Evolutionary conservation across 2,329 filamentous ascomycete species (phyloP), one percentile per base, ranked within the genome.

Genomic region (Laburnicola sp.): DNA sequence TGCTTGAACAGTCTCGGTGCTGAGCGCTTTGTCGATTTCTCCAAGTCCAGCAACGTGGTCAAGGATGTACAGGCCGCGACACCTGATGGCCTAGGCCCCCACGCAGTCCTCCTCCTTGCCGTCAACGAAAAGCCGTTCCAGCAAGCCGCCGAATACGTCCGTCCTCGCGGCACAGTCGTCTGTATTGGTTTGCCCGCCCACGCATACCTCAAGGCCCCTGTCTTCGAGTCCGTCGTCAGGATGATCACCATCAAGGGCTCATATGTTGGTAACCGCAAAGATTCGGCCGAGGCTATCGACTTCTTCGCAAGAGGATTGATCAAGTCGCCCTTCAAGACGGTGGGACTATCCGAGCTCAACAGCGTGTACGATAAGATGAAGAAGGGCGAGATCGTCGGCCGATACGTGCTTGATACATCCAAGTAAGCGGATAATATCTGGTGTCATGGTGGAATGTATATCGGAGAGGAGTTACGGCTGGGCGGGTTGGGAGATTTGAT

Each of bases 181-280:
- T 82, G 80, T 53, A 76, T 80, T 51, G 78, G 77, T 41, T 36
- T 77, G 53, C 73, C 70, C n/a, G 87, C 89, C 32, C 81, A 86
- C 58, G 69, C 92, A 2, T 88, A 81, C 74, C 82, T 97, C 58
- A 83, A 83, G 63, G 91, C 92, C 1, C 89, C 91, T 34, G 91
- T 97, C 48, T 96, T 97, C 72, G 86, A 92, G 69, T 90, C 88
- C 6, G 93, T 97, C 56, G 81, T 93, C 69, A 82, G 86, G 76
- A 96, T 96, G 91, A 86, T 97, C 78, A 86, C 76, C 65, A 97
- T 97, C 80, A 89, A 89, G 79, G 92, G 92, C 54, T 91, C 86
- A 64, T 97, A 97, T 71, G 93, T 97, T 61, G 93, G 93, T 51
- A 97, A 96, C 79, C 84, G 93, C 61, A 86, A 88, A 71, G 93